Percentiles rank a stretch among this genome's conserved stretches.
phyloP scores from a whole-genome alignment of 1,284 basidiomycete species.

The Pascua sp. region DNA sequence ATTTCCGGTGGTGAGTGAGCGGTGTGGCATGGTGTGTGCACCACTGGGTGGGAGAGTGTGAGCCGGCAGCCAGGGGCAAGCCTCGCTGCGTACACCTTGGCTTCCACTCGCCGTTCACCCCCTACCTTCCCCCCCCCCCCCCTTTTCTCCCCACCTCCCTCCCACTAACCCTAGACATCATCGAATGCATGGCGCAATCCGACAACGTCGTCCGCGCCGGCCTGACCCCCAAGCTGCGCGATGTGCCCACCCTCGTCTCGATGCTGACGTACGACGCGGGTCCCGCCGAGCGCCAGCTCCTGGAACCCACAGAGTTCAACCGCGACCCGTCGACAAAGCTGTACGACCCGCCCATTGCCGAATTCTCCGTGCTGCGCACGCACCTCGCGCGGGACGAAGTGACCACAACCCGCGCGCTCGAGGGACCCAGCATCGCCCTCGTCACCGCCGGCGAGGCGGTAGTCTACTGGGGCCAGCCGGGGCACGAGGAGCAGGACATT shows the following conservation, averaged over 20 bases:
- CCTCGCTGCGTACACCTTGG: too few relatives aligned
- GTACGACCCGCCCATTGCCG: conserved; percentile 93
- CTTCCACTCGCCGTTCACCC: too few relatives aligned
- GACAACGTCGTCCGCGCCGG: conserved; percentile 99
- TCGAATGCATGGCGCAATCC: conserved; percentile 96
- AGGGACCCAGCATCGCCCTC: conserved; percentile 81
- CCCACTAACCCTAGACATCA: conserved; percentile 64
- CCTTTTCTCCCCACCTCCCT: not conserved
- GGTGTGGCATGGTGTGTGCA: not conserved
- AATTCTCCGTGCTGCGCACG: conserved; percentile 80
- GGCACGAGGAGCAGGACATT: conserved; percentile 46
- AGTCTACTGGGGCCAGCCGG: conserved; percentile 30
- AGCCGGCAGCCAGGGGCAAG: too few relatives aligned
- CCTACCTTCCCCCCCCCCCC: too few relatives aligned
- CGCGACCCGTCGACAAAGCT: conserved; percentile 46
- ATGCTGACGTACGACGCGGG: conserved; percentile 83
- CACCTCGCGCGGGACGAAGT: conserved; percentile 52
- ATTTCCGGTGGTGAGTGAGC: conserved; percentile 70
- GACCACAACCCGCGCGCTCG: conserved; percentile 57
- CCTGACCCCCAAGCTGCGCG: conserved; percentile 91
- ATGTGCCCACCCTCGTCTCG: conserved; percentile 81
- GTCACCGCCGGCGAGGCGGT: conserved; percentile 67
- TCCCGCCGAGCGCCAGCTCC: conserved; percentile 64
- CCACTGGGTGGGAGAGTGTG: not conserved
- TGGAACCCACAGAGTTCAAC: conserved; percentile 59